Evolutionary conservation across 768 basidiomycete genomes (phyloP).

Genomic region (Boletus vinaceobasis): DNA sequence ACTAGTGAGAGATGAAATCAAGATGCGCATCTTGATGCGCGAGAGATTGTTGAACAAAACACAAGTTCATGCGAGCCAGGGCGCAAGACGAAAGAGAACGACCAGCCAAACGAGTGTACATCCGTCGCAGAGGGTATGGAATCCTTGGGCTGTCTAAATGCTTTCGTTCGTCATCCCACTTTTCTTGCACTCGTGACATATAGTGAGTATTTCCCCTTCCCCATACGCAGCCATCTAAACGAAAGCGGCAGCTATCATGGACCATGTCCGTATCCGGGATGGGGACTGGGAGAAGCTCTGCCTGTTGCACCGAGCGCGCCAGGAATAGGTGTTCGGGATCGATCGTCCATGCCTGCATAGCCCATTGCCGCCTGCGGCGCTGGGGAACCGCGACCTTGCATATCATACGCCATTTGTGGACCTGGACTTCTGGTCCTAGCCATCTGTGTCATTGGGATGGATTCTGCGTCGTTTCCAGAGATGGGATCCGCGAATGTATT

Average conservation of each 20-base stretch:
- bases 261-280: conserved; percentile 42
- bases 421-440: conserved; percentile 38
- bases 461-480: conserved; percentile 42
- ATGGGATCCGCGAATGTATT: conserved; percentile 51
- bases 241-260: conserved; percentile 21
- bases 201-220: not conserved
- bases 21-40: conserved; percentile 14
- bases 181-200: conserved; percentile 11
- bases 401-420: conserved; percentile 40
- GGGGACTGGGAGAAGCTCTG: conserved; percentile 46
- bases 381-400: conserved; percentile 36
- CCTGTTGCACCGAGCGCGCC: conserved; percentile 20
- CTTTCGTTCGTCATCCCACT: conserved; percentile 9
- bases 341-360: conserved; percentile 32
- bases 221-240: not conserved
- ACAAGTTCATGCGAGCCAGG: conserved; percentile 8
- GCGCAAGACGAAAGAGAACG: conserved; percentile 2
- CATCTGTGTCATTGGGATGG: conserved; percentile 76
- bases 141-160: conserved; percentile 13
- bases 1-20: conserved; percentile 13
- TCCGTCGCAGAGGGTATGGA: conserved; percentile 16
- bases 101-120: conserved; percentile 29
- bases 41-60: conserved; percentile 12
- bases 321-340: conserved; percentile 30
- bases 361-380: conserved; percentile 40